These are phyloP conservation scores for Metarhizium robertsii DNA, from an alignment of 2,329 filamentous ascomycete genomes.

Conservation along the genomic window DNA sequence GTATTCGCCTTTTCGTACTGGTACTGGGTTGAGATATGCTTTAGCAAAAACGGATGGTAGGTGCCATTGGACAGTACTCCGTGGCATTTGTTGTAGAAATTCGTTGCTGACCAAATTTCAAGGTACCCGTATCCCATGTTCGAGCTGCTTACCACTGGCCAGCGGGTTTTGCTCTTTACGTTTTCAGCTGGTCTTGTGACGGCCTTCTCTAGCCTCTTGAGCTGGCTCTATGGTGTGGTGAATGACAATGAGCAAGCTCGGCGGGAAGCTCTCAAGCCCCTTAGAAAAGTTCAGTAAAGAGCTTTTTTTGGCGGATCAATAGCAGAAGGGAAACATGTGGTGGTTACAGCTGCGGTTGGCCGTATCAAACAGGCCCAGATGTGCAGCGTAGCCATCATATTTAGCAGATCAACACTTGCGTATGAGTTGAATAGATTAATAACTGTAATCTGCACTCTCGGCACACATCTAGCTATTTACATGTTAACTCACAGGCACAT, in stretches of 20 bases:
- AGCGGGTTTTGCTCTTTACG: slow-evolving; percentile 60
- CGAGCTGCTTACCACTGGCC: slow-evolving; percentile 51
- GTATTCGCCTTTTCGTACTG: slow-evolving; percentile 59
- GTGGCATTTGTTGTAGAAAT: not conserved
- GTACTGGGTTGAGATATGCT: slow-evolving; percentile 70
- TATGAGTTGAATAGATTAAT: not conserved
- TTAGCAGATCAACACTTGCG: not conserved
- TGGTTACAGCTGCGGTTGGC: not conserved
- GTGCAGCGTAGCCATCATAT: not conserved
- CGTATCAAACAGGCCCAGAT: not conserved
- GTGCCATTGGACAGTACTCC: slow-evolving; percentile 13
- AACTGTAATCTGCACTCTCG: not conserved
- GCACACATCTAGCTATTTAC: not conserved
- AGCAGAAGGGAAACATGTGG: not conserved
- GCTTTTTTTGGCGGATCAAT: not conserved
- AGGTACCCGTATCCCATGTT: slow-evolving; percentile 88
- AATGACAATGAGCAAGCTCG: slow-evolving; percentile 45
- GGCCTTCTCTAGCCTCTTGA: slow-evolving; percentile 55
- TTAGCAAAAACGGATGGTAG: slow-evolving; percentile 54
- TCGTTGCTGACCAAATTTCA: not conserved
- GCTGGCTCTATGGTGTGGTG: slow-evolving; percentile 58
- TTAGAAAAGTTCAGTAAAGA: slow-evolving; percentile 21
- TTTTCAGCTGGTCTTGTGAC: slow-evolving; percentile 65
- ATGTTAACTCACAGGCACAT: not conserved
- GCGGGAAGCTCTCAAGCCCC: slow-evolving; percentile 18